Evolutionary conservation across 768 basidiomycete species (phyloP).

Genomic region (Mrakia hoshinonis): DNA sequence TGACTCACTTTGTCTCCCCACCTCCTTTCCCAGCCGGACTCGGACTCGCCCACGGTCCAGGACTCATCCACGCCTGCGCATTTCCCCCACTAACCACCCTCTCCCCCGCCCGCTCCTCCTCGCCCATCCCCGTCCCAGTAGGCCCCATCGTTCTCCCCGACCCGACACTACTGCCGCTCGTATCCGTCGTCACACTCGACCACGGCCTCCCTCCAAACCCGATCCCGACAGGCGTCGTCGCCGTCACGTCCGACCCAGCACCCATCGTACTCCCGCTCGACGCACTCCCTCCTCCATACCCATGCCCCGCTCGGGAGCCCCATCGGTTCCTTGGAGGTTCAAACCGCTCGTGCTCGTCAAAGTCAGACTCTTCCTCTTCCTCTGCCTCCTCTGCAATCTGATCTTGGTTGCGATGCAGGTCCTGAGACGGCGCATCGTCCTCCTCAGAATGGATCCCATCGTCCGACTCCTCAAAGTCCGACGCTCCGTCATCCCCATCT

Average conservation of each 20-base stretch:
- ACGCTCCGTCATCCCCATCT: background rate
- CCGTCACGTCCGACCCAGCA: background rate
- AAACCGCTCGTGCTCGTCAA: constrained; percentile 16
- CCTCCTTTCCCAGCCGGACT: constrained; percentile 18
- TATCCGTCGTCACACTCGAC: background rate
- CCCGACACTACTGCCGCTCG: background rate
- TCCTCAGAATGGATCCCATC: background rate
- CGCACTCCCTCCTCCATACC: constrained; percentile 16
- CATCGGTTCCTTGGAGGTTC: constrained; percentile 24
- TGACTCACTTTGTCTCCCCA: constrained; percentile 9
- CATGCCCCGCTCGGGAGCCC: background rate
- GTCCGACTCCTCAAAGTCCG: constrained; percentile 8
- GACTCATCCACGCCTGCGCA: too few species aligned
- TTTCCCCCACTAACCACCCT: constrained; percentile 8
- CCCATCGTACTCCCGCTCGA: constrained; percentile 25
- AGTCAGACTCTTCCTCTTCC: background rate
- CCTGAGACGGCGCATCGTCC: background rate
- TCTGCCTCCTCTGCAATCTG: background rate
- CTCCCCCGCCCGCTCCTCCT: background rate
- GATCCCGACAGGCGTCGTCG: background rate
- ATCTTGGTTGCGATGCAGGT: background rate
- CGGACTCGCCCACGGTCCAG: constrained; percentile 25
- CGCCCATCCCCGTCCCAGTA: background rate
- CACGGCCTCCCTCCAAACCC: constrained; percentile 1
- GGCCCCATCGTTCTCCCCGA: background rate